Evolutionary conservation across 2,329 filamentous ascomycete species (phyloP), one percentile per base, ranked within the genome.

Genomic region (Plectosphaerella cucumerina): DNA sequence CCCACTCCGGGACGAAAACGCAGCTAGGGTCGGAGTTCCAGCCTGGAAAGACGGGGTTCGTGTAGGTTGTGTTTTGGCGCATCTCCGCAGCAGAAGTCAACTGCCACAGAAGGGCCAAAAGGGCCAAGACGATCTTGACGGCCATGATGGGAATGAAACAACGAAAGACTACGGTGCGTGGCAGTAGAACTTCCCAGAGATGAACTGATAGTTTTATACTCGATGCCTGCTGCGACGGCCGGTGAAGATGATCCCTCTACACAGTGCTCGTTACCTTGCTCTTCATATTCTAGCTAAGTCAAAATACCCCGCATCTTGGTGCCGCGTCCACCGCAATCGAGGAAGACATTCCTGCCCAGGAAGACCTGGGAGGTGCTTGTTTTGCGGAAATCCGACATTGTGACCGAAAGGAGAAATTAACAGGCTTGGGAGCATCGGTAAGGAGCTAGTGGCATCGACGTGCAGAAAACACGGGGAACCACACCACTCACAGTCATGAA

Each of bases 11-110:
- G 44, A 74, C 60, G 49, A 68, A 67, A 17, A 70, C 66, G 49
- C 72, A 74, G 5, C 66, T 70, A 1, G 75, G 75, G 58, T 78
- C 75, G 0, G 75, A 70, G 55, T 77, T 70, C 63, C 71, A 78
- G 5, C 76, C 75, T 4, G 76, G 72, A 2, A 79, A 61, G 5
- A 77, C 66, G 0, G 75, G 75, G 58, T 78, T 78, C 43, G 53
- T 45, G 56, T 54, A 60, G 2, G 58, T 62, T 6, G 59, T 58
- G 49, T 61, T 61, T 14, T 20, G 22, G 14, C 47, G 35, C 34
- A 35, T 21, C 45, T 21, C 35, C 42, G 20, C 42, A 23, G 42
- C 21, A 21, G 42, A 44, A 21, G n/a, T 21, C 23, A 15, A 23
- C 42, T 44, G 42, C 42, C 42, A 44, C 42, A 21, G 5, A 21